A percentile compares a stretch with the other conserved stretches of the same genome.
phyloP scores from a whole-genome alignment of 1,284 basidiomycete genomes.

The Apiotrichum montevideense region DNA sequence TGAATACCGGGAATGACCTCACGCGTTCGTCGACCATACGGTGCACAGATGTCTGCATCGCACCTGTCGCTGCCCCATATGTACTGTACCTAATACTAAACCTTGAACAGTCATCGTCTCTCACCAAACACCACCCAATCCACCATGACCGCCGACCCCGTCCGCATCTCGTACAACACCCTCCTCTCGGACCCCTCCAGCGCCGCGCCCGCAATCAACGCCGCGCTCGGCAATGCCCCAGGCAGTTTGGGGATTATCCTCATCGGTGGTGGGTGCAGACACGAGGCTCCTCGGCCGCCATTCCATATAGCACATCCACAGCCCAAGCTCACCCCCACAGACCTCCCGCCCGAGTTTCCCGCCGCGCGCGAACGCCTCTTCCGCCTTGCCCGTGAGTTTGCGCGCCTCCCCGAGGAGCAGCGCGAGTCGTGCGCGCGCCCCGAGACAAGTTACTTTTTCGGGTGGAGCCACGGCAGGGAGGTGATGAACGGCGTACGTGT shows the following conservation, averaged over 20 bases:
- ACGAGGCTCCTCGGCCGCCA: too few species aligned
- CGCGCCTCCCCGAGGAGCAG: conserved; percentile 58
- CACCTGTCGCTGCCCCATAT: too few species aligned
- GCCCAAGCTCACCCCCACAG: conserved; percentile 32
- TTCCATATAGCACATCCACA: too few species aligned
- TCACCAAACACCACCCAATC: not conserved
- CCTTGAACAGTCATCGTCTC: too few species aligned
- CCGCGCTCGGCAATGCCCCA: conserved; percentile 69
- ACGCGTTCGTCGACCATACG: too few species aligned
- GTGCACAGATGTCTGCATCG: too few species aligned
- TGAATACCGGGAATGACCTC: too few species aligned
- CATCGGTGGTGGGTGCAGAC: conserved; percentile 50
- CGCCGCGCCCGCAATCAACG: conserved; percentile 56
- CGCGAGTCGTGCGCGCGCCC: conserved; percentile 61
- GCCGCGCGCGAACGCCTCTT: conserved; percentile 63
- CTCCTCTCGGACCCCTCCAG: conserved; percentile 58
- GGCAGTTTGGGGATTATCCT: conserved; percentile 72
- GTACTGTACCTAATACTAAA: too few species aligned
- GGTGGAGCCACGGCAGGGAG: conserved; percentile 93
- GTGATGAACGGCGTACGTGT: conserved; percentile 79
- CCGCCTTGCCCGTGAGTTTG: conserved; percentile 65
- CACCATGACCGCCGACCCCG: conserved; percentile 33
- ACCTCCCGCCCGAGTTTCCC: conserved; percentile 64
- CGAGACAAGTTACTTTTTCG: conserved; percentile 54
- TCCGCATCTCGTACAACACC: conserved; percentile 63